Evolutionary conservation across 176 grass and related monocot genomes (phyloP), one percentile per base, ranked within the genome.

Genomic region (Eragrostis nindensis): DNA sequence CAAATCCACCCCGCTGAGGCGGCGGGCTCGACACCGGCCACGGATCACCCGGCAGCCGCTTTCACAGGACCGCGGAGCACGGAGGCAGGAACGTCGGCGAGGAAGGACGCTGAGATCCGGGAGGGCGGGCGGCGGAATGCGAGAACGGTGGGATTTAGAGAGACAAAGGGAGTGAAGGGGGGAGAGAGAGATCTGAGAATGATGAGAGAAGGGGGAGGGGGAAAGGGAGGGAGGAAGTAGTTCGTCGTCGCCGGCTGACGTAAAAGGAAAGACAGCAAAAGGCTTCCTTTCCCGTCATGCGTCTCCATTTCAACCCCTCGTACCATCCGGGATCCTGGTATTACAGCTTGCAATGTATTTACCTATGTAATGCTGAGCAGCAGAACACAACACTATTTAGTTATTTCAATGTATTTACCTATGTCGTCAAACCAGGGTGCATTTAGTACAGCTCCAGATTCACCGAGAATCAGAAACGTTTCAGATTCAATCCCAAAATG

Each of bases 121-220:
- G 50, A 64, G 27, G 42, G 57, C 49, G 22, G 55, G 40, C 41
- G 64, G 56, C 66, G 11, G 16, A 82, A 90, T 90, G 90, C 32
- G 76, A 71, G 65, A 70, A 81, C 59, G 49, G 52, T 62, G 66
- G 56, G 49, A 87, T 83, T 88, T 55, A 30, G 75, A 68, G 86
- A 69, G 55, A 40, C 32, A 36, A 9, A 86, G 74, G 13, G 21
- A 44, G 12, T 10, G 15, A 70, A 84, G 78, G 54, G n/a, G 68
- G 17, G 49, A 38, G 84, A 36, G 79, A 71, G 89, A 89, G 87
- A 93, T 85, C 87, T 93, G 87, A 80, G 79, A 86, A 45, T 57
- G 62, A 38, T 24, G 56, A 63, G 66, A 3, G 53, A 59, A 60
- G 2, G 7, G 6, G 36, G 18, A 8, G 86, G 26, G 45, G 64